Conservation (phyloP, 2,329 filamentous ascomycete genomes). For the Blastomyces emzantsi region DNA sequence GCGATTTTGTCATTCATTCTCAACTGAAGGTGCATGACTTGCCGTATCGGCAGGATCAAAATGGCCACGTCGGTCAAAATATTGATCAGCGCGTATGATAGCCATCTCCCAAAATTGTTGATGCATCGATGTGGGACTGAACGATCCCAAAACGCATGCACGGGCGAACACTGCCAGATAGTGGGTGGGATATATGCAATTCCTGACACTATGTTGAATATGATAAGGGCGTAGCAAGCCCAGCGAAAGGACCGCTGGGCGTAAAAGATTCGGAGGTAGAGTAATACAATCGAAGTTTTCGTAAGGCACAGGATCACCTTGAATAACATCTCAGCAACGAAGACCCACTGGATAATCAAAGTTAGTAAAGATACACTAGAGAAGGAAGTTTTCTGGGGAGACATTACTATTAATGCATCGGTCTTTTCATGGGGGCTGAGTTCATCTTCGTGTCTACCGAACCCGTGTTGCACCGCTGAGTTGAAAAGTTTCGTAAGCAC, state of each 20-base stretch:
- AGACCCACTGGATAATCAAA: not conserved
- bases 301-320: not conserved
- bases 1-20: slow-evolving; percentile 12
- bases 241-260: slow-evolving; percentile 10
- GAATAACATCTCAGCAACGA: not conserved
- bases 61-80: slow-evolving; percentile 14
- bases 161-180: slow-evolving; percentile 13
- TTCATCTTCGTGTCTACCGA: not conserved
- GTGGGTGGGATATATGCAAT: slow-evolving; percentile 11
- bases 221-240: slow-evolving; percentile 7
- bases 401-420: not conserved
- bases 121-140: slow-evolving; percentile 12
- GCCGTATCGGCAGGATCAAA: slow-evolving; percentile 11
- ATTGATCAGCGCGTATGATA: slow-evolving; percentile 11
- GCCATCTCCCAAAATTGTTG: not conserved
- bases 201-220: slow-evolving; percentile 3
- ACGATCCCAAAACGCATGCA: slow-evolving; percentile 11
- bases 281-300: slow-evolving; percentile 12
- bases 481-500: not conserved
- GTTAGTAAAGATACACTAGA: not conserved
- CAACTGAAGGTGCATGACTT: slow-evolving; percentile 11
- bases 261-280: slow-evolving; percentile 13
- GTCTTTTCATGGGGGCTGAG: not conserved
- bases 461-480: not conserved
- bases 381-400: not conserved